These are phyloP conservation scores for Saccharata proteae DNA, from an alignment of 2,329 filamentous ascomycete genomes.

Conservation along the genomic window DNA sequence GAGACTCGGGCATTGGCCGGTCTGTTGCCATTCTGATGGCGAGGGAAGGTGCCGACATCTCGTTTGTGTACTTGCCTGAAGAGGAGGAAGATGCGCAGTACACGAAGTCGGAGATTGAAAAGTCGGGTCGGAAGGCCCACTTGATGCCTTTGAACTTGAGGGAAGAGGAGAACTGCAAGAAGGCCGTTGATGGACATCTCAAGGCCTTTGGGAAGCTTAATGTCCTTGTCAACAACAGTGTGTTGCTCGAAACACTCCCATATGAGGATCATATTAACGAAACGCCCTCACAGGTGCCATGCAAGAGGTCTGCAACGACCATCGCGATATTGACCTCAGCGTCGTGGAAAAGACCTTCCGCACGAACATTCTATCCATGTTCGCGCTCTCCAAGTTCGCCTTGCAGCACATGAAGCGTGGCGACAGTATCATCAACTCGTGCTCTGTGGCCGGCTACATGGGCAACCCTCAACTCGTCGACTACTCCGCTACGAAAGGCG, in stretches of 20 bases:
- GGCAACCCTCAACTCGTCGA: slow-evolving; percentile 36
- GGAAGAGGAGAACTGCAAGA: slow-evolving; percentile 38
- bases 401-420: slow-evolving; percentile 10
- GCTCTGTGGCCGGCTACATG: slow-evolving; percentile 42
- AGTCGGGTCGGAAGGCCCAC: slow-evolving; percentile 36
- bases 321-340: slow-evolving; percentile 42
- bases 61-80: slow-evolving; percentile 43
- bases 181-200: slow-evolving; percentile 42
- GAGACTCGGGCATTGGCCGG: slow-evolving; percentile 21
- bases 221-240: slow-evolving; percentile 44
- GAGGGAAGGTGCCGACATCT: slow-evolving; percentile 45
- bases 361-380: slow-evolving; percentile 7
- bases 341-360: slow-evolving; percentile 45
- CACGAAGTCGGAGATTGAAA: slow-evolving; percentile 41
- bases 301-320: slow-evolving; percentile 42
- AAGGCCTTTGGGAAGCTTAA: slow-evolving; percentile 30
- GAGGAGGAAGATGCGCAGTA: slow-evolving; percentile 45
- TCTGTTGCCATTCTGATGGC: slow-evolving; percentile 45
- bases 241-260: neutral
- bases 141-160: slow-evolving; percentile 39
- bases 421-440: slow-evolving; percentile 43
- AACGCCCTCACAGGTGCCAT: slow-evolving; percentile 31
- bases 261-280: neutral
- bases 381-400: slow-evolving; percentile 8
- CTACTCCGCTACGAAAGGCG: slow-evolving; percentile 47